A percentile compares a stretch with the other conserved stretches of the same genome.
Conservation (phyloP, 768 basidiomycete genomes). For the Boletus patriciae region DNA sequence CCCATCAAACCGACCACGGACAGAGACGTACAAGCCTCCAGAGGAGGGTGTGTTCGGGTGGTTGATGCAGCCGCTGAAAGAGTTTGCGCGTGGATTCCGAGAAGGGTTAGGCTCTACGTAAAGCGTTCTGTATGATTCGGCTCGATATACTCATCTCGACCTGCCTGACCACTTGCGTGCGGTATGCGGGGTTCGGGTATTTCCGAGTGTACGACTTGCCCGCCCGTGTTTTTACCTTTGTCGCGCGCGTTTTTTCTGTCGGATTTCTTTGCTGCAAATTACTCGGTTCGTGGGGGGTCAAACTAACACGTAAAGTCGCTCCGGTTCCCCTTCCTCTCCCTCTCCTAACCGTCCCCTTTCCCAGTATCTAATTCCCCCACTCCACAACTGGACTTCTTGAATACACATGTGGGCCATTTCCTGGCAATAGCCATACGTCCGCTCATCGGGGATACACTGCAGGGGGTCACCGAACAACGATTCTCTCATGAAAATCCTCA, state of each 20-base stretch:
- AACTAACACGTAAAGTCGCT: slow-evolving; percentile 14
- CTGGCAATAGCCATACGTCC: slow-evolving; percentile 8
- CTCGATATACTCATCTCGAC: slow-evolving; percentile 5
- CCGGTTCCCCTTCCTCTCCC: not conserved
- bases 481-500: slow-evolving; percentile 20
- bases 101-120: slow-evolving; percentile 48
- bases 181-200: slow-evolving; percentile 28
- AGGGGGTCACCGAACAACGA: slow-evolving; percentile 29
- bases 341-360: slow-evolving; percentile 2
- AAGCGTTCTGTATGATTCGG: slow-evolving; percentile 8
- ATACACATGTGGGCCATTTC: slow-evolving; percentile 24
- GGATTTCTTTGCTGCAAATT: slow-evolving; percentile 6
- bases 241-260: slow-evolving; percentile 21
- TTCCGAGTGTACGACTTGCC: slow-evolving; percentile 24
- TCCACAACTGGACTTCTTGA: not conserved
- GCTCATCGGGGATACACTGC: slow-evolving; percentile 22
- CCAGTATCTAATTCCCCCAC: slow-evolving; percentile 1
- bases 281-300: slow-evolving; percentile 14
- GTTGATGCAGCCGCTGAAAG: slow-evolving; percentile 62
- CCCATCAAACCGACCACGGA: slow-evolving; percentile 53
- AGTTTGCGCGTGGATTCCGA: slow-evolving; percentile 68
- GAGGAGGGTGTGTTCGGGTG: slow-evolving; percentile 51
- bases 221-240: slow-evolving; percentile 10
- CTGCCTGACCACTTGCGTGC: slow-evolving; percentile 20
- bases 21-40: slow-evolving; percentile 44